A percentile compares a stretch with the other conserved stretches of the same genome.
These are phyloP conservation scores for Trifolium repens DNA, from an alignment of 306 rosid genomes.

Conservation along the genomic window DNA sequence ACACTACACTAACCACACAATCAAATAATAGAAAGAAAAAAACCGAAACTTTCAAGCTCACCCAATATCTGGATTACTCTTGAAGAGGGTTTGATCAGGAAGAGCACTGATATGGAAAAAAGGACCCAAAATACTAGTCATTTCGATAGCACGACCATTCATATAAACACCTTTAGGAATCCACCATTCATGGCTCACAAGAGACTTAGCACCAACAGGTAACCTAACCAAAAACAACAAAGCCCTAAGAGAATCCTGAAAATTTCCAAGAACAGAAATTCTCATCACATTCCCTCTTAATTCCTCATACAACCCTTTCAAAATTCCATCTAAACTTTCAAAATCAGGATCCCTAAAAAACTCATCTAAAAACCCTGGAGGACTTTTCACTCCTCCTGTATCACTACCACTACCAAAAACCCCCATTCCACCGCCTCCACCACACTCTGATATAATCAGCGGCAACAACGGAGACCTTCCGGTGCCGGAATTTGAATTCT, in stretches of 20 bases:
- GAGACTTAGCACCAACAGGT: slow-evolving; percentile 81
- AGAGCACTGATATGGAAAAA: slow-evolving; percentile 92
- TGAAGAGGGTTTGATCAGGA: slow-evolving; percentile 81
- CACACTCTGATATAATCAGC: slow-evolving; percentile 64
- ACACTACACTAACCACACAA: background rate
- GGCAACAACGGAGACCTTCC: slow-evolving; percentile 66
- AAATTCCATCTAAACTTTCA: slow-evolving; percentile 73
- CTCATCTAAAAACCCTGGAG: slow-evolving; percentile 93
- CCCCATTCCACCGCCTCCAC: slow-evolving; percentile 53
- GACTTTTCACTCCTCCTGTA: slow-evolving; percentile 58
- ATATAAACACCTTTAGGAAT: slow-evolving; percentile 79
- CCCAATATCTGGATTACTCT: slow-evolving; percentile 95
- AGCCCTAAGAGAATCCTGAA: slow-evolving; percentile 84
- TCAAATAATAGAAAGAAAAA: background rate
- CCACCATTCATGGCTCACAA: slow-evolving; percentile 93
- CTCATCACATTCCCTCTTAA: slow-evolving; percentile 83
- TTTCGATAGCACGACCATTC: slow-evolving; percentile 98
- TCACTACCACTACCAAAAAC: slow-evolving; percentile 56
- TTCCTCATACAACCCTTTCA: slow-evolving; percentile 85
- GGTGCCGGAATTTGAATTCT: slow-evolving; percentile 3
- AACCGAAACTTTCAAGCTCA: slow-evolving; percentile 49
- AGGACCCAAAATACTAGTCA: slow-evolving; percentile 95
- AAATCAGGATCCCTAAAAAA: slow-evolving; percentile 80
- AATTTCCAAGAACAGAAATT: slow-evolving; percentile 92
- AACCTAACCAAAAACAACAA: slow-evolving; percentile 76